Conservation (phyloP, 2,329 filamentous ascomycete species). For the Aspergillus sp. region DNA sequence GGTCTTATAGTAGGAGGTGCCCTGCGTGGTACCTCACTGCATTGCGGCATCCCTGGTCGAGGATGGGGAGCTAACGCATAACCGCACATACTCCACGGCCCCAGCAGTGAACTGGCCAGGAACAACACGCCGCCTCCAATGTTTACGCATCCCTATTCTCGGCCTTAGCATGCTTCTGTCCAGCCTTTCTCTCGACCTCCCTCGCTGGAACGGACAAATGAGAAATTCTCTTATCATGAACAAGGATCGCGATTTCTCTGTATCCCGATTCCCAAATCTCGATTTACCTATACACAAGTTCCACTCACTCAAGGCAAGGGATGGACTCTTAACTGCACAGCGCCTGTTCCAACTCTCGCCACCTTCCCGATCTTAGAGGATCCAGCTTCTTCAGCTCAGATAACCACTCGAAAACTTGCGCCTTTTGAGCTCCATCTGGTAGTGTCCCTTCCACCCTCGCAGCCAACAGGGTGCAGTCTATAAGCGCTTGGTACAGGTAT, state of each 20-base stretch:
- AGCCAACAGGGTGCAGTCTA: constrained; percentile 70
- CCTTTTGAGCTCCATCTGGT: constrained; percentile 40
- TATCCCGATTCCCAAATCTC: constrained; percentile 3
- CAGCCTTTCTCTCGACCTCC: neutral
- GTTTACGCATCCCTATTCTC: neutral
- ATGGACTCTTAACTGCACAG: constrained; percentile 32
- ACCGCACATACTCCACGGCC: neutral
- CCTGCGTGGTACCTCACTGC: neutral
- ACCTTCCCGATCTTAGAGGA: constrained; percentile 70
- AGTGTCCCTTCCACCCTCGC: constrained; percentile 50
- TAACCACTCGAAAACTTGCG: constrained; percentile 60
- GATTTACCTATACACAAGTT: neutral
- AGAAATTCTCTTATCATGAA: neutral
- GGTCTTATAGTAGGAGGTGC: neutral
- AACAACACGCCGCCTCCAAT: neutral
- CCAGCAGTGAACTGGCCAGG: neutral
- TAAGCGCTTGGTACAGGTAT: constrained; percentile 84
- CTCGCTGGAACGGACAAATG: neutral
- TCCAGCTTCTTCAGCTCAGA: constrained; percentile 67
- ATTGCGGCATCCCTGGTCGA: neutral
- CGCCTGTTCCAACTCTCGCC: constrained; percentile 65
- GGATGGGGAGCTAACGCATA: neutral
- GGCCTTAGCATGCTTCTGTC: neutral
- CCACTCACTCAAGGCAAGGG: constrained; percentile 13
- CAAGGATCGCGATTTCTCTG: constrained; percentile 1